Evolutionary conservation across 1,139 yeast species (phyloP).

Genomic region (Nakaseomyces uthaithaninus): DNA sequence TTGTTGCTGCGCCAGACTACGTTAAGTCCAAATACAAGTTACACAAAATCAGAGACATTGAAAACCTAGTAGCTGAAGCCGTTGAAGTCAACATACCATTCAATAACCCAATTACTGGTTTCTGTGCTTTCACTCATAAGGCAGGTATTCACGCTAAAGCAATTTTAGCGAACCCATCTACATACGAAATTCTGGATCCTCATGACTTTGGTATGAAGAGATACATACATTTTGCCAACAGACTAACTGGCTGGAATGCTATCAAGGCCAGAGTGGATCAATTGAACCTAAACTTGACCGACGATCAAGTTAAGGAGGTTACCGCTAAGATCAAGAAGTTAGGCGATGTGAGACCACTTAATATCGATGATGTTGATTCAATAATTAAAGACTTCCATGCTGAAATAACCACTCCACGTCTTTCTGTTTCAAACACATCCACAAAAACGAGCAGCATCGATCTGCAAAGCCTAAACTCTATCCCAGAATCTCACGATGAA

Average conservation of each 20-base stretch:
- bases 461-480: conserved; percentile 4
- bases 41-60: conserved; percentile 92
- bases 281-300: conserved; percentile 80
- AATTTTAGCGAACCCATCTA: conserved; percentile 94
- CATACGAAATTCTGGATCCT: conserved; percentile 93
- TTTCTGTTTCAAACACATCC: conserved; percentile 9
- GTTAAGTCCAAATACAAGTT: conserved; percentile 91
- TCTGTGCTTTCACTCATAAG: conserved; percentile 98
- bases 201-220: conserved; percentile 91
- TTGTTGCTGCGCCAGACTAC: conserved; percentile 95
- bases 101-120: conserved; percentile 97
- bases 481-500: conserved; percentile 8
- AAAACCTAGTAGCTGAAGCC: conserved; percentile 92
- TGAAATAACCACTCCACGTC: conserved; percentile 41
- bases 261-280: conserved; percentile 97
- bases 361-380: conserved; percentile 95
- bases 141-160: conserved; percentile 99
- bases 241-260: conserved; percentile 98
- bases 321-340: conserved; percentile 86
- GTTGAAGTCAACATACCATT: conserved; percentile 96
- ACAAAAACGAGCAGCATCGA: conserved; percentile 7
- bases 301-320: conserved; percentile 90
- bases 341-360: conserved; percentile 91
- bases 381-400: conserved; percentile 92
- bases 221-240: conserved; percentile 94